Base-by-base conservation (phyloP, 768 basidiomycete species). In the Paxillus involutus region DNA sequence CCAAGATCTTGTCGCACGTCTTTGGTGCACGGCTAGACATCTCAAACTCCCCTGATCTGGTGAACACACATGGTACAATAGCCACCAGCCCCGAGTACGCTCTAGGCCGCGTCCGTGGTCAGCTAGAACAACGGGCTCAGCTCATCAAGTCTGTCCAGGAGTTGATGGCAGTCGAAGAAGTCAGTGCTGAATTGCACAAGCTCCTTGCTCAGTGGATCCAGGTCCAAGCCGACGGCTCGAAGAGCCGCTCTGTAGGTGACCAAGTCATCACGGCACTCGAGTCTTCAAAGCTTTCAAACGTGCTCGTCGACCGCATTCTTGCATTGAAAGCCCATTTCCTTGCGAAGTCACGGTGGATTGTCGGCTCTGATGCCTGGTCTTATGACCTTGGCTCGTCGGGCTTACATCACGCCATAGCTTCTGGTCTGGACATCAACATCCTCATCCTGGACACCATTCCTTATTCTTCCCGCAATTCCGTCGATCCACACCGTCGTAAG, bases 361-460 rank as follows among this genome's bases (percentile, higher is more conserved):
- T 99, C 61, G 94, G 96, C 17, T 98, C 95, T 17, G 97, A 99
- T 68, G 90, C 92, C 0, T 98, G 97, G 97, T 89, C 95, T 0
- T 93, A 97, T 68, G 97, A 98, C 71, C 84, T 98, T 40, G 97
- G 96, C 40, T 84, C 93, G 3, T 96, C 94, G 2, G 97, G 96
- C 45, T 77, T 99, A 37, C 96, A 99, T 69, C 97, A 98, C 62
- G 86, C 87, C 63, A 89, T 98, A 51, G 85, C 94, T 17, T 96
- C 94, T 6, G 85, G 88, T 17, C 80, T 94, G 53, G 88, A 98
- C 69, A 78, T 98, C 73, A 99, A 99, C 75, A 83, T 98, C 53
- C 89, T 99, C 69, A 85, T 98, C 59, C 84, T 98, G 64, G 97
- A 99, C 72, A 94, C 89, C 7, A 73, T 88, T 3, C 92, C 97